Base-by-base conservation (phyloP, 1,284 basidiomycete genomes). In the Mycena sp. region DNA sequence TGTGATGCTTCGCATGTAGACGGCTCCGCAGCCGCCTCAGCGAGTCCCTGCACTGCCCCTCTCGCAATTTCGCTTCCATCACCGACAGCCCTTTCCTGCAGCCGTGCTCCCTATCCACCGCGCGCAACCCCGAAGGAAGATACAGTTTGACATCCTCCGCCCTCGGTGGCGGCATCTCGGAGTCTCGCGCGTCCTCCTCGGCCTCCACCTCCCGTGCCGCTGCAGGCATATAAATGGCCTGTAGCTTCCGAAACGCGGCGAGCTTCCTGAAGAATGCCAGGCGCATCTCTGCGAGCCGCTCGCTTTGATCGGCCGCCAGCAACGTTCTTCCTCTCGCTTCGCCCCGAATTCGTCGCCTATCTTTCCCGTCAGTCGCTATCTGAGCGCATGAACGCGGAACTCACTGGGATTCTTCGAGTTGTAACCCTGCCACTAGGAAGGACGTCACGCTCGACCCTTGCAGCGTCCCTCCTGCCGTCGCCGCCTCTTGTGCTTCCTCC, bases 1-100 rank as follows among this genome's bases (percentile, higher is more conserved):
- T 21, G 35, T 67, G 45, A 4, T 30, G 44, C 48, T 51, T 55
- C 14, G 62, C 52, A 26, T 56, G 62, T 6, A 67, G 57, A 7
- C 37, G 50, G 17, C 19, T 16, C 2, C 58, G 62, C 28, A 67
- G 19, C 6, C 6, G 17, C 19, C 44, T 41, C 12, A 58, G 26
- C 17, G 29, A 14, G 29, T 58, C 45, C 14, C 44, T 10, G 45
- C 43, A 49, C 29, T 48, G 43, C 21, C 19, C 58, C 14, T 21
- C 11, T 2, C 50, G 58, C 3, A 61, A 29, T 7, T 29, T 21
- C 10, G 43, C 26, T 40, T 61, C 58, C 28, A 29, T 35, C 28
- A 37, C 49, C 6, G 9, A 19, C 40, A 41, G 14, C 12, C 29
- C 48, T 6, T 19, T 29, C 6, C 19, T 19, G n/a, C 30, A 50